Conservation (phyloP, 2,329 filamentous ascomycete species). For the Pseudogymnoascus sp. region DNA sequence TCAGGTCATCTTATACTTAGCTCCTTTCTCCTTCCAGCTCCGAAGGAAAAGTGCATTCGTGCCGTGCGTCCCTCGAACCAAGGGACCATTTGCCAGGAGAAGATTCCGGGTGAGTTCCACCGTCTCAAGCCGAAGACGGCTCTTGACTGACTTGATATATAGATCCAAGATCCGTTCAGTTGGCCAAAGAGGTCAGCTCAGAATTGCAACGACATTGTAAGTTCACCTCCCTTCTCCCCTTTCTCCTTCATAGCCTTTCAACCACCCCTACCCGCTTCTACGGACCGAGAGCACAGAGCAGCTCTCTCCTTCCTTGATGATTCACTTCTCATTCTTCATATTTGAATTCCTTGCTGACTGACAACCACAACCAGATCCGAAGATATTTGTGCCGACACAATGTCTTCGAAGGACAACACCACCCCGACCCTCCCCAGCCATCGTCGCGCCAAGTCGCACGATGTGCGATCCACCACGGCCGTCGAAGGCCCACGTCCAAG, state of each 20-base stretch:
- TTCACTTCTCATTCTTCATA: background rate
- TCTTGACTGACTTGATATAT: background rate
- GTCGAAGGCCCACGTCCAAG: background rate
- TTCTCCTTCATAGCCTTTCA: background rate
- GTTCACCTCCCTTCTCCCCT: background rate
- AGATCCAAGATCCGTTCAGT: background rate
- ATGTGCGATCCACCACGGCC: constrained; percentile 1
- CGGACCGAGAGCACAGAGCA: background rate
- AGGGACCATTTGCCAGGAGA: background rate
- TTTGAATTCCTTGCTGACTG: background rate
- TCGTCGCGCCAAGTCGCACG: constrained; percentile 11
- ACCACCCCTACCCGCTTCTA: background rate
- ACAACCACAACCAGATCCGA: background rate
- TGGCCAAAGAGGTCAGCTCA: constrained; percentile 1
- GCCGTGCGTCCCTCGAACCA: constrained; percentile 8
- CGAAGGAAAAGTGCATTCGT: background rate
- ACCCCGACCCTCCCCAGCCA: background rate
- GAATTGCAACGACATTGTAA: background rate
- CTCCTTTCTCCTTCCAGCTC: background rate
- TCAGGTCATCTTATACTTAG: background rate
- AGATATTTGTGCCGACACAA: background rate
- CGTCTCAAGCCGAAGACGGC: background rate
- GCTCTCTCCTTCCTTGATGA: background rate
- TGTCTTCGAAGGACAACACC: constrained; percentile 8
- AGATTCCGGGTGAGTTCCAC: background rate